Conservation (phyloP, 1,284 basidiomycete species). For the Pisolithus thermaeus region DNA sequence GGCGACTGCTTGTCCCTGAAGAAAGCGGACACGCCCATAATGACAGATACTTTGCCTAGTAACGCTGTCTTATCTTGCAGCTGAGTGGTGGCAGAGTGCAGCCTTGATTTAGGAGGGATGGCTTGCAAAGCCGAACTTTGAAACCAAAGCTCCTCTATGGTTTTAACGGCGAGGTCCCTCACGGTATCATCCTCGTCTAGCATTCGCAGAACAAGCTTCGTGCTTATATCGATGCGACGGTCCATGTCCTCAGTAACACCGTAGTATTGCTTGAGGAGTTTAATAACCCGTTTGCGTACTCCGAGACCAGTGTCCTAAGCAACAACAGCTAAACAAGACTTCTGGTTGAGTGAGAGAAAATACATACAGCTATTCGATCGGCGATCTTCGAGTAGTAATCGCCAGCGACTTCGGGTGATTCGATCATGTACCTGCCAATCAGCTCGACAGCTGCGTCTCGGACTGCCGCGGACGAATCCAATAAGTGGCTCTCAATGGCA, state of each 20-base stretch:
- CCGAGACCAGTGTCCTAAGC: conserved; percentile 83
- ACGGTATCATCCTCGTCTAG: conserved; percentile 91
- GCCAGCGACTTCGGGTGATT: conserved; percentile 76
- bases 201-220: conserved; percentile 78
- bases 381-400: conserved; percentile 85
- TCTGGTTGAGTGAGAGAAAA: neutral
- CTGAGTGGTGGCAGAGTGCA: conserved; percentile 20
- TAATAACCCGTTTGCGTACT: conserved; percentile 94
- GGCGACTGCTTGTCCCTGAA: conserved; percentile 81
- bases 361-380: conserved; percentile 77
- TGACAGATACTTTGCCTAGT: conserved; percentile 62
- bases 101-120: conserved; percentile 33
- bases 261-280: conserved; percentile 84
- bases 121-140: conserved; percentile 28
- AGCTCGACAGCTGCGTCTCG: conserved; percentile 94
- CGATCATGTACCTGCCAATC: conserved; percentile 91
- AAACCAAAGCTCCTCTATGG: conserved; percentile 90
- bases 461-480: conserved; percentile 88
- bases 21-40: conserved; percentile 79
- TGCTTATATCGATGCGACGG: conserved; percentile 76
- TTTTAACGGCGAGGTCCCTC: conserved; percentile 86
- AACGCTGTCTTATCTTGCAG: conserved; percentile 46
- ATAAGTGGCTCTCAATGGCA: conserved; percentile 83
- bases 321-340: neutral
- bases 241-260: conserved; percentile 50